Evolutionary conservation across 2,329 filamentous ascomycete genomes (phyloP), one percentile per base, ranked within the genome.

Genomic region (Aspergillus quadrilineatus): DNA sequence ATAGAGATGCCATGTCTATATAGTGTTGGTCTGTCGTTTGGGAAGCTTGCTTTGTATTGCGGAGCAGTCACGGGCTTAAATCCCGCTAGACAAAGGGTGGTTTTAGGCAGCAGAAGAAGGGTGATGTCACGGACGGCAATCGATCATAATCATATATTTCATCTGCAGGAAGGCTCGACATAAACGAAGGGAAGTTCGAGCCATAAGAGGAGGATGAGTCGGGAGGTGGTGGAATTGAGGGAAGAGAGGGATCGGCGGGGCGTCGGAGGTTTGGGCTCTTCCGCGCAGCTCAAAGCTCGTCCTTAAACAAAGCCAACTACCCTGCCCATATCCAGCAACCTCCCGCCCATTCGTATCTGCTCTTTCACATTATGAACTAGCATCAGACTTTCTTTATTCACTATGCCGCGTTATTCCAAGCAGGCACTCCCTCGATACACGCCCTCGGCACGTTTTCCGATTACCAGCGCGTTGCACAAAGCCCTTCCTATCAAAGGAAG

Each of bases 1-100:
- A 51, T 65, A 60, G 34, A 62, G 65, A 55, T 10, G 66, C 61
- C 70, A 71, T 70, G 34, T 22, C 56, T 26, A 53, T 30, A 26
- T n/a, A 17, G 28, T 32, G 14, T 36, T n/a, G 15, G 45, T 15
- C 17, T n/a, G 44, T 12, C 9, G 28, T 30, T 14, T 30, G 14
- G 26, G 43, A 32, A 45, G 26, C 43, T 28, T 30, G 26, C 12
- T 15, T 32, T 30, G 9, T 8, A 34, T 10, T 15, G 44, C 7
- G 29, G 15, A 15, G 51, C 34, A 48, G 44, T 41, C 32, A 34
- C 43, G 29, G 26, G 14, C 14, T 50, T 6, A 26, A 14, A n/a
- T 55, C 17, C 9, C 34, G 46, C 50, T 17, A 26, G 53, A 30
- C 37, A 29, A 29, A 34, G n/a, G 32, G 43, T 36, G 15, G 45